Evolutionary conservation across 192 early-diverging fungal species (phyloP), one percentile per base, ranked within the genome.

Genomic region (Thoreauomyces humboldtii): DNA sequence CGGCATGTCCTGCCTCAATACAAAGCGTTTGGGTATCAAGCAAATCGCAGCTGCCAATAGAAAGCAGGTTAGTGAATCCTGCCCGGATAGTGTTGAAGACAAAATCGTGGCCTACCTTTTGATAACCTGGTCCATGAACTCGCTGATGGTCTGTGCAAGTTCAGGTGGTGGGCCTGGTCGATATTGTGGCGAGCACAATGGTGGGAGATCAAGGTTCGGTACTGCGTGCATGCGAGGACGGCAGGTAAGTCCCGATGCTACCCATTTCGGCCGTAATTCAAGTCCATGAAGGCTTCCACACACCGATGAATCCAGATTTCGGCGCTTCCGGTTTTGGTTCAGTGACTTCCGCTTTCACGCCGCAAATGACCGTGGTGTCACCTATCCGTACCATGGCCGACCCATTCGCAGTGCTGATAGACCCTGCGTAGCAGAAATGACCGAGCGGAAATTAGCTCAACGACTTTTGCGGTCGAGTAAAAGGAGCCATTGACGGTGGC

Each of bases 261-360:
- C n/a, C n/a, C n/a, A n/a, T n/a, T n/a, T n/a, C n/a, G n/a, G n/a
- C n/a, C n/a, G n/a, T n/a, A n/a, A n/a, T n/a, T n/a, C n/a, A n/a
- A n/a, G n/a, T n/a, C n/a, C n/a, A n/a, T n/a, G n/a, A n/a, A n/a
- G n/a, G n/a, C n/a, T 25, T 22, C 17, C 21, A 4, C 56, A 6
- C 33, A 91, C 89, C 87, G 19, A 98, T 76, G 59, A 86, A 97
- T 12, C 96, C 94, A 36, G 83, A 65, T 42, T 81, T 72, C 19
- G 93, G 92, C 0, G 32, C 31, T 37, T 77, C 79, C 25, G 92
- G 70, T 24, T 77, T 74, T 27, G 96, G 94, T 62, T 89, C 87
- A 27, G 91, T 79, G 2, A 96, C 91, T 74, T 96, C 92, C 21
- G 91, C 94, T 71, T 98, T 98, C 53, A 98, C 87, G 19, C 93